A percentile compares a stretch with the other conserved stretches of the same genome.
These are phyloP conservation scores for Solanum clarkiae DNA, from an alignment of 257 asterid species.

Conservation along the genomic window DNA sequence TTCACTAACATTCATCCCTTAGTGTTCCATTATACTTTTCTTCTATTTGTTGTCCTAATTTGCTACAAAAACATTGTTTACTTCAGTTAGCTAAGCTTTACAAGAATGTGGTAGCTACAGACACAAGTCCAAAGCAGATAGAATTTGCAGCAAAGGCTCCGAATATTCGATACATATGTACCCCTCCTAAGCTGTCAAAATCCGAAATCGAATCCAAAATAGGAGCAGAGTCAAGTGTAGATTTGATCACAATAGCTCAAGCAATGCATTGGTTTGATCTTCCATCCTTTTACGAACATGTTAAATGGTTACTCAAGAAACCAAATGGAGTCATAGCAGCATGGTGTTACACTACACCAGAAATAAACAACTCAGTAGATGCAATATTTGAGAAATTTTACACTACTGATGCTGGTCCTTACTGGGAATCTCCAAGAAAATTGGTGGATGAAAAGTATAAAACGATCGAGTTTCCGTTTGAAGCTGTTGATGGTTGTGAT, in stretches of 20 bases:
- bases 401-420: not conserved
- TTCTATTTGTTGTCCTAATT: not conserved
- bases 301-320: conserved; percentile 11
- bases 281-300: conserved; percentile 17
- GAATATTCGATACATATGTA: conserved; percentile 12
- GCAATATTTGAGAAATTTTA: not conserved
- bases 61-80: not conserved
- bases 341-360: conserved; percentile 9
- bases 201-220: conserved; percentile 5
- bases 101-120: conserved; percentile 26
- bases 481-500: conserved; percentile 14
- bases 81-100: conserved; percentile 13
- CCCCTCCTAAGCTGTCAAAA: conserved; percentile 14
- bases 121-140: conserved; percentile 19
- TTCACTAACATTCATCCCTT: not conserved
- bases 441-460: not conserved
- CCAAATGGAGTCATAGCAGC: conserved; percentile 14
- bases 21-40: not conserved
- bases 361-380: conserved; percentile 8
- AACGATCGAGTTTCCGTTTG: conserved; percentile 18
- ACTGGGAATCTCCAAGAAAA: conserved; percentile 9
- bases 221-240: conserved; percentile 6
- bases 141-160: conserved; percentile 12
- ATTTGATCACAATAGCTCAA: conserved; percentile 16
- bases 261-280: conserved; percentile 40